A percentile compares a stretch with the other conserved stretches of the same genome.
These are phyloP conservation scores for Phytophthora meadii DNA, from an alignment of 352 stramenopile genomes.

Conservation along the genomic window DNA sequence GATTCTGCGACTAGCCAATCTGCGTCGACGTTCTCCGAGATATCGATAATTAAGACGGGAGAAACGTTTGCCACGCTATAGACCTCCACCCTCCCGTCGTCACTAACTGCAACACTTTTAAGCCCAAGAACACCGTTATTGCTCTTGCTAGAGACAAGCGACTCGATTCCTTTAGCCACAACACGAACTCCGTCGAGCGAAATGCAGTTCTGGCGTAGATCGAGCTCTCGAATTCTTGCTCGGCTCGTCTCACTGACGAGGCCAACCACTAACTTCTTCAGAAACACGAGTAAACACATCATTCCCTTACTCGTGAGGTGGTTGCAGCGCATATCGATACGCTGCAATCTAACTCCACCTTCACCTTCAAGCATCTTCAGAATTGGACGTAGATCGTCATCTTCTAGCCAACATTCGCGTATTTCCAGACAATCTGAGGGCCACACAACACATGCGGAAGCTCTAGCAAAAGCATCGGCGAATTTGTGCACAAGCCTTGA, in stretches of 20 bases:
- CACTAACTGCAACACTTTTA: constrained; percentile 51
- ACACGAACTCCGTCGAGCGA: constrained; percentile 67
- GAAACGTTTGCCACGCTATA: constrained; percentile 23
- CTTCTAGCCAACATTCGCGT: constrained; percentile 57
- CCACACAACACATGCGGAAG: constrained; percentile 7
- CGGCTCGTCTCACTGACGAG: neutral
- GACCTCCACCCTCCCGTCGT: constrained; percentile 64
- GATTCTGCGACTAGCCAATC: constrained; percentile 43
- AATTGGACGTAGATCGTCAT: constrained; percentile 56
- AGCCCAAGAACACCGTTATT: constrained; percentile 7
- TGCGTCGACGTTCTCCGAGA: constrained; percentile 54
- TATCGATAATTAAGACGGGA: constrained; percentile 35
- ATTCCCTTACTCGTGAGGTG: constrained; percentile 63
- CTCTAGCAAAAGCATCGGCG: constrained; percentile 31
- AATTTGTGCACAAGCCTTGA: constrained; percentile 53
- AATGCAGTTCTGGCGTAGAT: constrained; percentile 78
- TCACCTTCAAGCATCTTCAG: constrained; percentile 49
- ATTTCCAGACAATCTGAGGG: constrained; percentile 43
- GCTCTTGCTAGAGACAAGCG: constrained; percentile 27
- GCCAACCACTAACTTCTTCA: constrained; percentile 18
- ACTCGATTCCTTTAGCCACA: constrained; percentile 59
- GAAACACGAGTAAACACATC: constrained; percentile 41
- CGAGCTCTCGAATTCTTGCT: constrained; percentile 45
- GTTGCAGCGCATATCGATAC: constrained; percentile 68
- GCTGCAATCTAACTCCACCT: constrained; percentile 16